Conservation (phyloP, 306 rosid species). For the Oxytropis ochrocephala region DNA sequence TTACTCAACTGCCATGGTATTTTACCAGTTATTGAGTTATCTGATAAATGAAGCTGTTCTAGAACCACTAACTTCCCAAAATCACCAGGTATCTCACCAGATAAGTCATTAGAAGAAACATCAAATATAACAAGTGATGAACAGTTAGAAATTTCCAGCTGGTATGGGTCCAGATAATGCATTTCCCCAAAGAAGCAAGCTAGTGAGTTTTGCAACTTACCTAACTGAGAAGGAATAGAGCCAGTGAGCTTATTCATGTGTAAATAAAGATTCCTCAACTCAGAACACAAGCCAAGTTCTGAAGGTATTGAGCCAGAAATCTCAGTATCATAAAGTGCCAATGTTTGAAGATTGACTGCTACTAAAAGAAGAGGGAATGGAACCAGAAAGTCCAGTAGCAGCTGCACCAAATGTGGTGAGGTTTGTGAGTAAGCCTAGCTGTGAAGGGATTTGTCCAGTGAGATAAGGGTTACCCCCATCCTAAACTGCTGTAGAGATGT, state of each 20-base stretch:
- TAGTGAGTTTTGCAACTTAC: conserved; percentile 74
- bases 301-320: conserved; percentile 69
- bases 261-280: conserved; percentile 71
- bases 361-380: conserved; percentile 75
- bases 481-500: conserved; percentile 76
- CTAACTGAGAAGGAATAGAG: conserved; percentile 60
- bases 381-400: conserved; percentile 82
- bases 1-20: conserved; percentile 84
- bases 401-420: conserved; percentile 95
- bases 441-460: conserved; percentile 66
- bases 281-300: conserved; percentile 74
- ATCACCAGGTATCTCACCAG: conserved; percentile 69
- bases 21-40: conserved; percentile 55
- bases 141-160: conserved; percentile 71
- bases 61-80: conserved; percentile 74
- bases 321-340: conserved; percentile 84
- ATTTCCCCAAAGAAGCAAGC: conserved; percentile 83
- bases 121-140: conserved; percentile 79
- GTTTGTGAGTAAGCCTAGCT: conserved; percentile 67
- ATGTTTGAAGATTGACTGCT: conserved; percentile 67
- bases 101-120: conserved; percentile 68
- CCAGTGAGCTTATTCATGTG: conserved; percentile 85
- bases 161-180: conserved; percentile 71
- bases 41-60: conserved; percentile 88
- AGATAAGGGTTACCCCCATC: conserved; percentile 88